phyloP scores from a whole-genome alignment of 2,329 filamentous ascomycete genomes.

The Beauveria varroae region DNA sequence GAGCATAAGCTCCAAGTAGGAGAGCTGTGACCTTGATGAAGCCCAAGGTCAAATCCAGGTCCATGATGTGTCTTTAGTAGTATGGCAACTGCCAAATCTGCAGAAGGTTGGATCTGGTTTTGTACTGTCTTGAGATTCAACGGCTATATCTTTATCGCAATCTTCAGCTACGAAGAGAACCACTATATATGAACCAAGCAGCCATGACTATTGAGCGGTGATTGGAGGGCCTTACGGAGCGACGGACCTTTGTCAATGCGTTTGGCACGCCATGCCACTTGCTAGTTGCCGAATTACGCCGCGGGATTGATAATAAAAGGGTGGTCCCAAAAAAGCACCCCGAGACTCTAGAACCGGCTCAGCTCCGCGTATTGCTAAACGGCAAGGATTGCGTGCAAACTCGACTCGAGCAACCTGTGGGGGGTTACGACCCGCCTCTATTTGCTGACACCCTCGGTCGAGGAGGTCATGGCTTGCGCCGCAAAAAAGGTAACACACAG shows the following conservation, averaged over 20 bases:
- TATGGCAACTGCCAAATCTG: background rate
- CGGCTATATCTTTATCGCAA: background rate
- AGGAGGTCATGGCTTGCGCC: background rate
- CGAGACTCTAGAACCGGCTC: background rate
- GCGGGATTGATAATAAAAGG: background rate
- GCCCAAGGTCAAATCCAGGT: background rate
- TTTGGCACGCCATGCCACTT: background rate
- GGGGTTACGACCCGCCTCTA: slow-evolving; percentile 5
- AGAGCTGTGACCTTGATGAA: background rate
- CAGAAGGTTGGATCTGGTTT: background rate
- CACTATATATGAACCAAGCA: background rate
- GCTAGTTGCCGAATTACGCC: background rate
- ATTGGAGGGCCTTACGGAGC: slow-evolving; percentile 1
- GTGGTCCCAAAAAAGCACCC: background rate
- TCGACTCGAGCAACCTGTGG: background rate
- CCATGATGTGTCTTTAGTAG: background rate
- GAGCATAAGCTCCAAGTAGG: background rate
- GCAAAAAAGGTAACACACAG: background rate
- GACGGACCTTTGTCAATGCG: background rate
- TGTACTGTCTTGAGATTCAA: background rate
- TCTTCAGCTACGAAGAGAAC: background rate
- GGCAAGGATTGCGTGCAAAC: background rate
- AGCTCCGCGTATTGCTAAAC: background rate
- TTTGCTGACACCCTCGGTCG: background rate
- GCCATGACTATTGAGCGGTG: background rate